Evolutionary conservation across 2,329 filamentous ascomycete genomes (phyloP).

Genomic region (Hymenoscyphus scutula): DNA sequence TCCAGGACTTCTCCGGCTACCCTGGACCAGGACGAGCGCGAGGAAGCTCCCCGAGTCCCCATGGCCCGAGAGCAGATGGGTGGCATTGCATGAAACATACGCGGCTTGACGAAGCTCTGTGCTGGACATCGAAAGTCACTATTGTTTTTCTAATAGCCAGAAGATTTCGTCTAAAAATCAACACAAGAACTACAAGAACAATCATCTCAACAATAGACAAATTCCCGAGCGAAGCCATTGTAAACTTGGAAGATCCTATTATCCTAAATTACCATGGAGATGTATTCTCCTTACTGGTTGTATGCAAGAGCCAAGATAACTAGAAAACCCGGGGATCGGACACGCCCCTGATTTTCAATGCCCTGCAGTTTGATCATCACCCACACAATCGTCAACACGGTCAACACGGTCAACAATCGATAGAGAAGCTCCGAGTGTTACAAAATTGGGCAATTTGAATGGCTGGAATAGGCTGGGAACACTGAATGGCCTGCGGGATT

Average conservation of each 20-base stretch:
- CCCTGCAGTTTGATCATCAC: slow-evolving; percentile 3
- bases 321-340: slow-evolving; percentile 4
- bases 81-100: slow-evolving; percentile 7
- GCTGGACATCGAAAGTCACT: neutral
- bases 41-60: neutral
- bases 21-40: too few species aligned
- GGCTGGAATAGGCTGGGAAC: too few species aligned
- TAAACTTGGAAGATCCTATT: neutral
- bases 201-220: neutral
- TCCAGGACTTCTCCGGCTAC: neutral
- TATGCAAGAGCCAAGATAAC: neutral
- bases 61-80: neutral
- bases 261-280: neutral
- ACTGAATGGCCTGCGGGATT: neutral
- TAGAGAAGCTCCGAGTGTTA: neutral
- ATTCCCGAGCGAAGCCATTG: too few species aligned
- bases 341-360: slow-evolving; percentile 8
- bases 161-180: neutral
- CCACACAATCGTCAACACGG: neutral
- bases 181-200: neutral
- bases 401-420: neutral
- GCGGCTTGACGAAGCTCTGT: slow-evolving; percentile 1
- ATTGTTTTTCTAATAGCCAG: too few species aligned
- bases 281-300: neutral
- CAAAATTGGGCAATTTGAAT: slow-evolving; percentile 15